phyloP scores from a whole-genome alignment of 352 stramenopile species.

The Pythium oligandrum region DNA sequence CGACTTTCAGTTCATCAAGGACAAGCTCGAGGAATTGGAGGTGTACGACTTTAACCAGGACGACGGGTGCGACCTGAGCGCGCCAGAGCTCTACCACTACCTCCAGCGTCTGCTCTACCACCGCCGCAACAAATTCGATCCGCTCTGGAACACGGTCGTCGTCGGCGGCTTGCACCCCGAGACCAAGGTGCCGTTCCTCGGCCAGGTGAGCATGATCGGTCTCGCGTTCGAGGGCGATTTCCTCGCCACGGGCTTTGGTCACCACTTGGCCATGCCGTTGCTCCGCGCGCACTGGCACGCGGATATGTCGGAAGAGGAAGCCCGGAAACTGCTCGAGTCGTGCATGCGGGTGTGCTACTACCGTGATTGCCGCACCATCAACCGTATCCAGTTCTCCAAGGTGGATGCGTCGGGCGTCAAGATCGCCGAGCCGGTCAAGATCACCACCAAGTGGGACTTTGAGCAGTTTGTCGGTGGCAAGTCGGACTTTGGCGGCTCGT shows the following conservation, averaged over 20 bases:
- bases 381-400: constrained; percentile 97
- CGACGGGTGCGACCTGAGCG: constrained; percentile 92
- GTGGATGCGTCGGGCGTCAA: constrained; percentile 83
- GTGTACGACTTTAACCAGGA: constrained; percentile 95
- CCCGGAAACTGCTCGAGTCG: constrained; percentile 92
- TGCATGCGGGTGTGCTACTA: constrained; percentile 98
- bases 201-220: constrained; percentile 96
- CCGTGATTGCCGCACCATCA: constrained; percentile 97
- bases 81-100: constrained; percentile 96
- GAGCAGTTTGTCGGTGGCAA: constrained; percentile 85
- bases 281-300: constrained; percentile 93
- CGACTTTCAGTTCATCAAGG: constrained; percentile 96
- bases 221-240: constrained; percentile 97
- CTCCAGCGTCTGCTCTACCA: constrained; percentile 98
- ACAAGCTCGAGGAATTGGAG: constrained; percentile 92
- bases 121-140: constrained; percentile 98
- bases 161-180: constrained; percentile 92
- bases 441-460: constrained; percentile 95
- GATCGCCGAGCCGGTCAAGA: constrained; percentile 93
- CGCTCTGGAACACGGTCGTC: constrained; percentile 98
- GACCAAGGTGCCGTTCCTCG: constrained; percentile 91
- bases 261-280: constrained; percentile 95
- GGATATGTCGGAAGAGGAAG: constrained; percentile 93
- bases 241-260: constrained; percentile 96
- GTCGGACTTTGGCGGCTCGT: constrained; percentile 86